Percentiles rank a stretch among this genome's conserved stretches.
These are phyloP conservation scores for Carex arenaria DNA, from an alignment of 202 grass and related monocot species.

Conservation along the genomic window DNA sequence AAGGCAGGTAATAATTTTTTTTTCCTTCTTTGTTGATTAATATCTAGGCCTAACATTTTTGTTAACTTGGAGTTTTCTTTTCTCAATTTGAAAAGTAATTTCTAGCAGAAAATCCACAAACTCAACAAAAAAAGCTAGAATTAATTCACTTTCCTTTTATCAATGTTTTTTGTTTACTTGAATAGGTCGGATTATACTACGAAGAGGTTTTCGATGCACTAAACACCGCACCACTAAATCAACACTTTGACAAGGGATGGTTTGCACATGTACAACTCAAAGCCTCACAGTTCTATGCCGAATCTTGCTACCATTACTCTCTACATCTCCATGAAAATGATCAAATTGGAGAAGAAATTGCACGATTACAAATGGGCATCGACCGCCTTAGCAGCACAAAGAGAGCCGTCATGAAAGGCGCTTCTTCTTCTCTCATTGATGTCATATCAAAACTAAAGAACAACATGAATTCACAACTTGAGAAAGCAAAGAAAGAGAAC, in stretches of 20 bases:
- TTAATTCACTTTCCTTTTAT: neutral
- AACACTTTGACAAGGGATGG: conserved; percentile 77
- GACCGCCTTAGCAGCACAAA: conserved; percentile 53
- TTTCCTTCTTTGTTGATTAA: neutral
- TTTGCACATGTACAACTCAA: conserved; percentile 73
- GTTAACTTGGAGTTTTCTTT: neutral
- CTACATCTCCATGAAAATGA: conserved; percentile 72
- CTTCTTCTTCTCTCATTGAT: conserved; percentile 50
- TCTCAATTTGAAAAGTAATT: neutral
- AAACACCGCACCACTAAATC: conserved; percentile 44
- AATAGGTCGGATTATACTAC: conserved; percentile 77
- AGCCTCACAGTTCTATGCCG: conserved; percentile 75
- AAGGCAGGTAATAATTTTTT: conserved; percentile 43
- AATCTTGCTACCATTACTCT: conserved; percentile 80
- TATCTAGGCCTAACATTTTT: no score
- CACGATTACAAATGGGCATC: conserved; percentile 59
- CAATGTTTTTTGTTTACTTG: neutral
- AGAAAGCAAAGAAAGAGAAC: conserved; percentile 83
- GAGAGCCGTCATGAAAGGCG: conserved; percentile 60
- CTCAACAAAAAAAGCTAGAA: neutral
- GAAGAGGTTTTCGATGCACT: conserved; percentile 68
- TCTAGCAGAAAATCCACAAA: neutral
- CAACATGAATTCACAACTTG: conserved; percentile 65
- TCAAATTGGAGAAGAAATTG: conserved; percentile 76
- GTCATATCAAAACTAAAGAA: conserved; percentile 55